Percentiles rank a stretch among this genome's conserved stretches.
Evolutionary conservation across 805 yeast genomes (phyloP).

Genomic region (Ogataea saltuana): DNA sequence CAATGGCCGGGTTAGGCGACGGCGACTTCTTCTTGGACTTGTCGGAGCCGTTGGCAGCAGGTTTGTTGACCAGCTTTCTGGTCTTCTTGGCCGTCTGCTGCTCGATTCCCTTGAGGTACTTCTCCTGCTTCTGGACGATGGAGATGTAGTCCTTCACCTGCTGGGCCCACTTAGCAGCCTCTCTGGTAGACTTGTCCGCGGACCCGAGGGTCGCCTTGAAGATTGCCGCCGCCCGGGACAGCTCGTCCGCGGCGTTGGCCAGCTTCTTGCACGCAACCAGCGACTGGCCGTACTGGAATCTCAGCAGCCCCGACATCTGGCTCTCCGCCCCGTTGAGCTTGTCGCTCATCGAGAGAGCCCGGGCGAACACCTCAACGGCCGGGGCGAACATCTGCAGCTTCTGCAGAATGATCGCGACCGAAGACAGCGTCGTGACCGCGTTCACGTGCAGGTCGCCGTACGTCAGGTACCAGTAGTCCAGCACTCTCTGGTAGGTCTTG

Average conservation of each 20-base stretch:
- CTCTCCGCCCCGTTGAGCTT: slow-evolving; percentile 57
- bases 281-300: slow-evolving; percentile 68
- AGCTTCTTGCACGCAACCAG: slow-evolving; percentile 53
- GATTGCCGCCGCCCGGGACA: slow-evolving; percentile 54
- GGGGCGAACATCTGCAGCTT: slow-evolving; percentile 47
- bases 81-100: slow-evolving; percentile 26
- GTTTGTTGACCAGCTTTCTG: slow-evolving; percentile 21
- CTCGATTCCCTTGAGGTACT: slow-evolving; percentile 30
- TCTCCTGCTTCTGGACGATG: slow-evolving; percentile 45
- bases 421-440: slow-evolving; percentile 58
- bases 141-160: slow-evolving; percentile 54
- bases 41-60: slow-evolving; percentile 8
- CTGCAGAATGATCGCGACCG: slow-evolving; percentile 61
- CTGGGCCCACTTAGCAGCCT: slow-evolving; percentile 63
- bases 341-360: slow-evolving; percentile 53
- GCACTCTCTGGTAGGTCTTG: slow-evolving; percentile 58
- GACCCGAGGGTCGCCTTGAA: slow-evolving; percentile 65
- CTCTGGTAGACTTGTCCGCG: slow-evolving; percentile 65
- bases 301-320: slow-evolving; percentile 62
- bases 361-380: slow-evolving; percentile 54
- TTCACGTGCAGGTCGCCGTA: slow-evolving; percentile 71
- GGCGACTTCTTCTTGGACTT: slow-evolving; percentile 34
- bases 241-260: slow-evolving; percentile 55
- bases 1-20: slow-evolving; percentile 53
- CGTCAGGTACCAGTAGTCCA: slow-evolving; percentile 57